Evolutionary conservation across 306 rosid genomes (phyloP).

Genomic region (Begonia masoniana): DNA sequence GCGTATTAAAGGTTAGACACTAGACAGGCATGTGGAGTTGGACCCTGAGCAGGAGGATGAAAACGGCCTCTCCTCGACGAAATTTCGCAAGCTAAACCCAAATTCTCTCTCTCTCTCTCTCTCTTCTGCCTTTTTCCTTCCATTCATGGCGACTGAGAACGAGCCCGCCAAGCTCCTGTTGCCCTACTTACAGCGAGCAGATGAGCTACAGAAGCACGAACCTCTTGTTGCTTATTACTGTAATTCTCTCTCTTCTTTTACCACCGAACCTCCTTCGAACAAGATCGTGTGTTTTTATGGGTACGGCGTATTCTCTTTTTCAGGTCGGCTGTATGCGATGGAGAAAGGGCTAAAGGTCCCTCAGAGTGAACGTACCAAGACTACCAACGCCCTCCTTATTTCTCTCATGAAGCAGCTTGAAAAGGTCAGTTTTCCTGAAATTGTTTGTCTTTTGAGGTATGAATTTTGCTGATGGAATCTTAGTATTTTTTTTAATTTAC

Average conservation of each 20-base stretch:
- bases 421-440: constrained; percentile 32
- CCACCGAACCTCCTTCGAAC: constrained; percentile 2
- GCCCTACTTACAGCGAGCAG: constrained; percentile 99
- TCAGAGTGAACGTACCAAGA: constrained; percentile 80
- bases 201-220: constrained; percentile 97
- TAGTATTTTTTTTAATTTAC: neutral
- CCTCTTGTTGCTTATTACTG: constrained; percentile 95
- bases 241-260: constrained; percentile 10
- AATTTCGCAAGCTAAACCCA: neutral
- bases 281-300: no score
- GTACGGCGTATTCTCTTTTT: neutral
- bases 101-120: neutral
- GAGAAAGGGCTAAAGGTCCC: constrained; percentile 92
- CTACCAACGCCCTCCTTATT: constrained; percentile 73
- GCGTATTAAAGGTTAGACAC: no score
- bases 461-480: neutral
- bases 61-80: no score
- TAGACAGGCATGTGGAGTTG: no score
- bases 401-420: constrained; percentile 99
- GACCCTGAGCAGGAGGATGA: no score
- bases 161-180: constrained; percentile 95
- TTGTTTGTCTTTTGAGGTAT: constrained; percentile 1
- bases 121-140: neutral
- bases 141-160: constrained; percentile 70
- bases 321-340: constrained; percentile 98